Evolutionary conservation across 108 stramenopile genomes (phyloP).

Genomic region (Skeletonema potamos): DNA sequence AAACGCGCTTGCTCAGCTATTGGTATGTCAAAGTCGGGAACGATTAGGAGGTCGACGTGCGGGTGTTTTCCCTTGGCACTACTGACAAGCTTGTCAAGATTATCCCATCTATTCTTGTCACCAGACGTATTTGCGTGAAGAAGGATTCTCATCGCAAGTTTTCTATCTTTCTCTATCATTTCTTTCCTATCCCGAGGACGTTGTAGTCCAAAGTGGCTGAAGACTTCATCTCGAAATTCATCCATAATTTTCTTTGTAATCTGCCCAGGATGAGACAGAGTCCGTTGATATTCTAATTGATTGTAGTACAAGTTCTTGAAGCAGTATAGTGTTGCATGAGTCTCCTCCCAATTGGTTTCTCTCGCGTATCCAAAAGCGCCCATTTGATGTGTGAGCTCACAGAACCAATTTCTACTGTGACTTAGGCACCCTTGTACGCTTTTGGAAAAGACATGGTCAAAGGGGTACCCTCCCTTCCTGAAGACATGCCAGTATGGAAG

Average conservation of each 20-base stretch:
- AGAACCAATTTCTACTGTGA: constrained; percentile 38
- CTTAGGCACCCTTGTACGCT: constrained; percentile 33
- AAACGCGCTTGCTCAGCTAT: constrained; percentile 38
- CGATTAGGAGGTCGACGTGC: constrained; percentile 26
- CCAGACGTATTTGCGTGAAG: constrained; percentile 33
- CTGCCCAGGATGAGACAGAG: constrained; percentile 8
- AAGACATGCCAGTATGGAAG: constrained; percentile 37
- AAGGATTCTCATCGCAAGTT: constrained; percentile 25
- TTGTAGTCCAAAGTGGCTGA: constrained; percentile 35
- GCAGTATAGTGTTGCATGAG: constrained; percentile 35
- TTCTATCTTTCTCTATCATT: constrained; percentile 21
- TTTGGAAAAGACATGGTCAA: constrained; percentile 26
- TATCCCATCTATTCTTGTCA: constrained; percentile 27
- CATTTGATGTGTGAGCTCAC: constrained; percentile 39
- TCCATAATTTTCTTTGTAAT: constrained; percentile 28
- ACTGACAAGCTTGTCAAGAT: constrained; percentile 27
- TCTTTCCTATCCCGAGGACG: constrained; percentile 19
- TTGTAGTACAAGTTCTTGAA: constrained; percentile 28
- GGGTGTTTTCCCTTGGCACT: constrained; percentile 16
- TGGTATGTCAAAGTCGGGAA: constrained; percentile 33
- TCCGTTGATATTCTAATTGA: constrained; percentile 28
- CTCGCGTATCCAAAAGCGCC: constrained; percentile 39
- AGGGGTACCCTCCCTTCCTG: constrained; percentile 23
- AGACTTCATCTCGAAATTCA: constrained; percentile 35
- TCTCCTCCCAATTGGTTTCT: constrained; percentile 28